phyloP scores from a whole-genome alignment of 129 eudicot species.

The Lonicera japonica region DNA sequence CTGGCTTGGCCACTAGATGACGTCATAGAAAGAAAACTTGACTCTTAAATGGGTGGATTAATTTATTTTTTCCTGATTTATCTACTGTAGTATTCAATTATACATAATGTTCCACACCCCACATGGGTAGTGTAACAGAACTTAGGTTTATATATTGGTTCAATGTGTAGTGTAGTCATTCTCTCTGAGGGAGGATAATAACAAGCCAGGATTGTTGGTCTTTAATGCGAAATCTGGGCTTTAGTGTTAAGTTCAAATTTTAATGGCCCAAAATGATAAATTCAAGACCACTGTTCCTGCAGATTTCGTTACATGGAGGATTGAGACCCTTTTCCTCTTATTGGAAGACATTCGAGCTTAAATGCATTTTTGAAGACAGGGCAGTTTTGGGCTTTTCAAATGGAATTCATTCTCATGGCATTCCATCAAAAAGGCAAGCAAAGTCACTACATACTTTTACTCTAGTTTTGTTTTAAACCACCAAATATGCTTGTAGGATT shows the following conservation, averaged over 20 bases:
- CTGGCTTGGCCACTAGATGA: too few species aligned
- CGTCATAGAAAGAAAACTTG: too few species aligned
- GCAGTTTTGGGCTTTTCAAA: constrained; percentile 21
- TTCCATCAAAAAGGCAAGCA: constrained; percentile 30
- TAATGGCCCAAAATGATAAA: too few species aligned
- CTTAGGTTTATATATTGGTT: too few species aligned
- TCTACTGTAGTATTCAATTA: not conserved
- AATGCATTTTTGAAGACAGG: constrained; percentile 33
- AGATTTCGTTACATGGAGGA: constrained; percentile 54
- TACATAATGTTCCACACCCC: constrained; percentile 7
- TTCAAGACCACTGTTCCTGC: too few species aligned
- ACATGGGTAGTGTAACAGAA: too few species aligned
- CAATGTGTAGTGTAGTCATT: too few species aligned
- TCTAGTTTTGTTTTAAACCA: constrained; percentile 7
- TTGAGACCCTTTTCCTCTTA: constrained; percentile 23
- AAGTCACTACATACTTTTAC: not conserved
- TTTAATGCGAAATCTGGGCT: too few species aligned
- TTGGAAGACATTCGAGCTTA: constrained; percentile 30
- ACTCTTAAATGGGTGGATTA: not conserved
- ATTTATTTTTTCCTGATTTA: not conserved
- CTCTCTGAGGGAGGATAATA: too few species aligned
- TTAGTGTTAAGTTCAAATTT: too few species aligned
- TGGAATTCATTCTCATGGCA: constrained; percentile 20
- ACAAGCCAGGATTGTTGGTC: too few species aligned
- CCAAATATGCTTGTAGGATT: not conserved